A percentile compares a stretch with the other conserved stretches of the same genome.
phyloP scores from a whole-genome alignment of 129 eudicot species.

The Artemisia argyi region DNA sequence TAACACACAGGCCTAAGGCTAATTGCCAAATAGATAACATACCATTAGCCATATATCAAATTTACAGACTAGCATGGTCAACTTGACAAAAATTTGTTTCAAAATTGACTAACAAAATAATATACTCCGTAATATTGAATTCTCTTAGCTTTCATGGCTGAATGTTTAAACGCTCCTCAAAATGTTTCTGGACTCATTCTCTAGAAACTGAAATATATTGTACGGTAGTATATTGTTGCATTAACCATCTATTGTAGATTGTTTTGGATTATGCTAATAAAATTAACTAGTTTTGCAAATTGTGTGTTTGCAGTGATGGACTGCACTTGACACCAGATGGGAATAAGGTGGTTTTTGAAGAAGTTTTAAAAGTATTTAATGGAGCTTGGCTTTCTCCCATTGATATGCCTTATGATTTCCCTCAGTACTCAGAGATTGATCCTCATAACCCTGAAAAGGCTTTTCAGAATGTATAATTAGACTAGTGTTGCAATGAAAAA shows the following conservation, averaged over 20 bases:
- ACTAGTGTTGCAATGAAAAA: no score
- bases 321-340: constrained; percentile 85
- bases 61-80: background rate
- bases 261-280: no score
- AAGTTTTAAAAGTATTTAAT: constrained; percentile 50
- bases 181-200: no score
- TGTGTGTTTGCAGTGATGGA: constrained; percentile 67
- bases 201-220: no score
- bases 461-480: no score
- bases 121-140: background rate
- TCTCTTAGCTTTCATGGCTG: background rate
- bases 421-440: constrained; percentile 73
- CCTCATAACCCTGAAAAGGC: constrained; percentile 56
- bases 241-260: no score
- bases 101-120: background rate
- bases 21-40: background rate
- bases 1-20: background rate
- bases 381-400: constrained; percentile 54
- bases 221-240: no score
- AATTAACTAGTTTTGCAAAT: constrained; percentile 1
- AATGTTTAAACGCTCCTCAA: no score
- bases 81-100: background rate
- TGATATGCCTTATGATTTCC: constrained; percentile 79
- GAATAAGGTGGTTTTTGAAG: constrained; percentile 58
- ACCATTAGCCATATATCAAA: background rate